phyloP scores from a whole-genome alignment of 352 stramenopile genomes.

The Phytophthora cryptogea region DNA sequence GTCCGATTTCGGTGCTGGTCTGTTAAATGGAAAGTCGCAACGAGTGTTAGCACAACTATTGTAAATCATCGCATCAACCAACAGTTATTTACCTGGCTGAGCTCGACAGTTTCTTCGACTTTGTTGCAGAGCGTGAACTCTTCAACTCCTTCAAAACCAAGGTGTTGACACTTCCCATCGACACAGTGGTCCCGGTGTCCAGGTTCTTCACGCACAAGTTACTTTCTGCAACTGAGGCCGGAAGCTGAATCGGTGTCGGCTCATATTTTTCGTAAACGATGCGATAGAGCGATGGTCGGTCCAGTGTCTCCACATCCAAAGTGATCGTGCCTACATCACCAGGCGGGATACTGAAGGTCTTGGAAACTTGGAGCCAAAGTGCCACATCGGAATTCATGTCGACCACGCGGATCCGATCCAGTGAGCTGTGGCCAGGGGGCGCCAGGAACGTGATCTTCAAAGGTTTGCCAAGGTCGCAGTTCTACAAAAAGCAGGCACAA shows the following conservation, averaged over 20 bases:
- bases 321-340: constrained; percentile 81
- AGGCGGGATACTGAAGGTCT: constrained; percentile 81
- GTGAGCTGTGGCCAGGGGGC: constrained; percentile 60
- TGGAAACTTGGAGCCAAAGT: constrained; percentile 86
- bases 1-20: constrained; percentile 61
- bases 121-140: constrained; percentile 54
- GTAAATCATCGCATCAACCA: neutral
- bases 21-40: constrained; percentile 9
- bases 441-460: constrained; percentile 81
- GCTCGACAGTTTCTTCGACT: constrained; percentile 59
- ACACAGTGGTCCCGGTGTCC: constrained; percentile 79
- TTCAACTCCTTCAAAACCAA: constrained; percentile 75
- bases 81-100: constrained; percentile 50
- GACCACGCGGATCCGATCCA: constrained; percentile 86
- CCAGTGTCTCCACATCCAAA: constrained; percentile 79
- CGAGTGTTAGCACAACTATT: constrained; percentile 8
- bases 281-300: constrained; percentile 79
- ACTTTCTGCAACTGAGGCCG: constrained; percentile 58
- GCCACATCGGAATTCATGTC: constrained; percentile 83
- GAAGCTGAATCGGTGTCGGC: constrained; percentile 64
- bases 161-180: constrained; percentile 75
- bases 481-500: constrained; percentile 37
- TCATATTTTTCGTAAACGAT: constrained; percentile 91
- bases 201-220: constrained; percentile 83
- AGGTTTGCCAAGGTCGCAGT: constrained; percentile 81